These are phyloP conservation scores for Suillus subluteus DNA, from an alignment of 768 basidiomycete genomes.

Conservation along the genomic window DNA sequence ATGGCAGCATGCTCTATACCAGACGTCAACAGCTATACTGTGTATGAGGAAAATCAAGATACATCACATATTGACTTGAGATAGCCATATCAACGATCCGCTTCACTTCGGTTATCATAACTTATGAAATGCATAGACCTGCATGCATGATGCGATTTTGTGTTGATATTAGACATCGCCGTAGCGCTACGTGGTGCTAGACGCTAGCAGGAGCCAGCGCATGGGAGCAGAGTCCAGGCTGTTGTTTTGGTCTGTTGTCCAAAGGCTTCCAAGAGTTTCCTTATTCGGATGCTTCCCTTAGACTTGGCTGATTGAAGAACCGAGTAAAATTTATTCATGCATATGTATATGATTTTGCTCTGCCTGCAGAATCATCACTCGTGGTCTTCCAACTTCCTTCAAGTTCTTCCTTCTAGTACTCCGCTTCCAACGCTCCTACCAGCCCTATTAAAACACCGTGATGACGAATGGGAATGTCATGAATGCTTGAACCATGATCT, in stretches of 20 bases:
- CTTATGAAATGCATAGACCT: neutral
- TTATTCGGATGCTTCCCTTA: neutral
- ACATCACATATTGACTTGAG: neutral
- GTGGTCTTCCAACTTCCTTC: too few relatives aligned
- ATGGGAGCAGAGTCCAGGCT: neutral
- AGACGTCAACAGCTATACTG: neutral
- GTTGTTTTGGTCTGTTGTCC: neutral
- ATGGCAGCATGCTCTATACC: neutral
- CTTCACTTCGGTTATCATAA: neutral
- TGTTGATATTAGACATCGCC: neutral
- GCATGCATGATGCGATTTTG: neutral
- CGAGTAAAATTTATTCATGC: too few relatives aligned
- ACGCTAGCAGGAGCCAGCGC: neutral
- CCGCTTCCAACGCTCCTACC: neutral
- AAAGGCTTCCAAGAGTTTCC: neutral
- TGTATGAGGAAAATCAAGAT: neutral
- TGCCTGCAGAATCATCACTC: too few relatives aligned
- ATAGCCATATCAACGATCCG: neutral
- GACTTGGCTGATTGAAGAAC: too few relatives aligned
- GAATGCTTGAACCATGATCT: too few relatives aligned
- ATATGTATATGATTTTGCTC: too few relatives aligned
- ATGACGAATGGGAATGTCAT: too few relatives aligned
- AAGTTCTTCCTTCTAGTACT: too few relatives aligned
- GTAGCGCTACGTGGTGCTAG: neutral
- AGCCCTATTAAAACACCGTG: neutral